Percentiles rank a stretch among this genome's conserved stretches.
phyloP scores from a whole-genome alignment of 2,329 filamentous ascomycete genomes.

The Colletotrichum noveboracense region DNA sequence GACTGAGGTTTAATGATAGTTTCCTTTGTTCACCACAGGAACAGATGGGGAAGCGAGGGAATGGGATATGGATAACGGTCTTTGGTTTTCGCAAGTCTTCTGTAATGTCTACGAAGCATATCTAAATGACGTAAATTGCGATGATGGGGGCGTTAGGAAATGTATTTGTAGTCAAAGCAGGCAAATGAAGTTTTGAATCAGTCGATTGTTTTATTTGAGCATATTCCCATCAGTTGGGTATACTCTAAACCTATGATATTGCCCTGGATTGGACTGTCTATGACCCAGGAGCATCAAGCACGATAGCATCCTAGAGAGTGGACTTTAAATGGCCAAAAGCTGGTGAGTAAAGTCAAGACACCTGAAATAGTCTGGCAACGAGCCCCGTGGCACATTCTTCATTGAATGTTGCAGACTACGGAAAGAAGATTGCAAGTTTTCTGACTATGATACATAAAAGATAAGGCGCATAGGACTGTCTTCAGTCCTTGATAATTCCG shows the following conservation, averaged over 20 bases:
- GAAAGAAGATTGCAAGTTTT: no score
- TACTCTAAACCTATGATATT: rapidly evolving
- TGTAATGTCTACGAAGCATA: background rate
- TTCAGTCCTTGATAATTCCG: background rate
- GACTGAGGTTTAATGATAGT: slow-evolving; percentile 65
- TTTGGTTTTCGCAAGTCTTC: background rate
- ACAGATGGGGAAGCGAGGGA: background rate
- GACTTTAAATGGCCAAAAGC: no score
- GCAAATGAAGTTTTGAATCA: slow-evolving; percentile 7
- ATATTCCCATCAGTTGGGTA: background rate
- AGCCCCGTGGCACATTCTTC: no score
- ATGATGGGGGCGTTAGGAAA: background rate
- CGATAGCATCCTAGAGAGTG: no score
- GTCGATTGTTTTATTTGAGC: no score
- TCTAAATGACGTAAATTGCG: background rate
- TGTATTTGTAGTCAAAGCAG: slow-evolving; percentile 2
- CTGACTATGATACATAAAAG: background rate
- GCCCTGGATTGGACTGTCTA: background rate
- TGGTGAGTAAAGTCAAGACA: no score
- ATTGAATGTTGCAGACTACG: no score
- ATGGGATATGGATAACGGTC: background rate
- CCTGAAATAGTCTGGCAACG: no score
- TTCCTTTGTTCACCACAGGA: background rate
- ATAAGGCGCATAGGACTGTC: background rate
- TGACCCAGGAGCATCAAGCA: no score